Percentiles rank a stretch among this genome's conserved stretches.
Evolutionary conservation across 139 green algal species (phyloP).

Genomic region (Chlorella sp.): DNA sequence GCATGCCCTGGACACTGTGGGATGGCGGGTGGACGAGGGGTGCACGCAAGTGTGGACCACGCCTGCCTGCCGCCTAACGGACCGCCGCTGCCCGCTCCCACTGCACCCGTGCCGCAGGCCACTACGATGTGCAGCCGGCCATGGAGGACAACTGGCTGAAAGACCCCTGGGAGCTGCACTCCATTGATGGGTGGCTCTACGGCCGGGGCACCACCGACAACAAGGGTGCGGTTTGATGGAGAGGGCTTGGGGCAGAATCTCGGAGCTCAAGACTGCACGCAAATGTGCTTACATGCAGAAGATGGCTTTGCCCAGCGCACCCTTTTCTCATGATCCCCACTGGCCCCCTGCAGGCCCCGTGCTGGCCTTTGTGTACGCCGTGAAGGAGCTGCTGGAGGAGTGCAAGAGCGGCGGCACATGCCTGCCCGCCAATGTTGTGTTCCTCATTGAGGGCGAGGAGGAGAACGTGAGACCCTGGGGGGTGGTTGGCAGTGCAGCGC

Average conservation of each 20-base stretch:
- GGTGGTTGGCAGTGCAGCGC: no score
- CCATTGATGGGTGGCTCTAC: conserved; percentile 92
- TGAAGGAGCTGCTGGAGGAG: conserved; percentile 87
- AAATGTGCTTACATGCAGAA: no score
- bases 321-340: not conserved
- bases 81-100: not conserved
- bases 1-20: no score
- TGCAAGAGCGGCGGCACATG: conserved; percentile 32
- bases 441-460: conserved; percentile 95
- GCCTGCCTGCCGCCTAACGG: not conserved
- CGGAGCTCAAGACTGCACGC: no score
- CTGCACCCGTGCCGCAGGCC: conserved; percentile 37
- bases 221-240: conserved; percentile 69
- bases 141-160: conserved; percentile 87
- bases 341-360: conserved; percentile 72
- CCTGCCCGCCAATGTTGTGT: conserved; percentile 92
- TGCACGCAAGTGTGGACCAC: no score
- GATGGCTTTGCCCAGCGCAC: no score
- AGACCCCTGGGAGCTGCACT: conserved; percentile 87
- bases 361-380: conserved; percentile 92
- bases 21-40: no score
- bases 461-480: conserved; percentile 80
- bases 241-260: no score
- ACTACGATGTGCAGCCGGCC: conserved; percentile 92
- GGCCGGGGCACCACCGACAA: conserved; percentile 92